phyloP scores from a whole-genome alignment of 805 yeast species.

The Barnettozyma pratensis region DNA sequence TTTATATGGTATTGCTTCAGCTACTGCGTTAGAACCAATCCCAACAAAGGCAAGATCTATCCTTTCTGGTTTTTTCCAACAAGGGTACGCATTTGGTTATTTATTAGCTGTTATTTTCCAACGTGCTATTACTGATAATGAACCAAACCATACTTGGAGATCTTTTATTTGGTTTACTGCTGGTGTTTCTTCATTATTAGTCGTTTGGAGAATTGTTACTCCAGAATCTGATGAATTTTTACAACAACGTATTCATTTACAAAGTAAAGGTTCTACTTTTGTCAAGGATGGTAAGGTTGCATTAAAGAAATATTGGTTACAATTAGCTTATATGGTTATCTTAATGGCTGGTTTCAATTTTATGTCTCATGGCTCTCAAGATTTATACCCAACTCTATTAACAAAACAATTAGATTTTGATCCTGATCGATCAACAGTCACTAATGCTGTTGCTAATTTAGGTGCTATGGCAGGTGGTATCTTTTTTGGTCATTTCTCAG shows the following conservation, averaged over 20 bases:
- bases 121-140: constrained; percentile 53
- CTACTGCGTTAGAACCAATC: constrained; percentile 38
- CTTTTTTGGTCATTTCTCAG: constrained; percentile 48
- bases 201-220: constrained; percentile 35
- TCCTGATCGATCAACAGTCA: constrained; percentile 43
- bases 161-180: constrained; percentile 66
- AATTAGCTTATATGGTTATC: constrained; percentile 49
- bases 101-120: constrained; percentile 59
- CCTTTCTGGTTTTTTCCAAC: constrained; percentile 66
- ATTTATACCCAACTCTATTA: constrained; percentile 52
- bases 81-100: constrained; percentile 75
- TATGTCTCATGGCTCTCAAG: constrained; percentile 61
- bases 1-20: constrained; percentile 38
- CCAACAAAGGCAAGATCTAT: constrained; percentile 54
- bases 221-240: constrained; percentile 52
- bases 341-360: constrained; percentile 62
- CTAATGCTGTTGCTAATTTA: constrained; percentile 51
- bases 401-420: constrained; percentile 40
- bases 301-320: constrained; percentile 49
- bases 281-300: constrained; percentile 30
- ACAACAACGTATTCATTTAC: constrained; percentile 34
- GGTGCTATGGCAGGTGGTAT: constrained; percentile 58
- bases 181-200: constrained; percentile 43
- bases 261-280: constrained; percentile 27
- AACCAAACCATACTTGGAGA: constrained; percentile 47